Base-by-base conservation (phyloP, 768 basidiomycete species). In the Pleurotus eryngii region DNA sequence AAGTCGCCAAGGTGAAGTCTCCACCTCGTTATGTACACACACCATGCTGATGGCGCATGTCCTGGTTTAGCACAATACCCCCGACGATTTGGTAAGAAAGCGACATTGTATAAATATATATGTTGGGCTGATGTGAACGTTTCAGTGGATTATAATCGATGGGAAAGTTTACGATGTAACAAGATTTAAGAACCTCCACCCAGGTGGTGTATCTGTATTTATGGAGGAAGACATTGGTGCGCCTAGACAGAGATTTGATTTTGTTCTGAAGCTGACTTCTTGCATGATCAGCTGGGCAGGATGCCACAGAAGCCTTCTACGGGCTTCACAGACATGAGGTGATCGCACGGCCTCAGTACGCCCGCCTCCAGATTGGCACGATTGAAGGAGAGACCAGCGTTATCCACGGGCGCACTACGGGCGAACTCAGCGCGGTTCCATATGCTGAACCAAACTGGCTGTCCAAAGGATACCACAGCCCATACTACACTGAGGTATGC, bases 361-460 rank as follows among this genome's bases (percentile, higher is more conserved):
- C 76, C 56, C 79, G 86, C 22, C 73, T 90, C 3, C 79, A 81
- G 61, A 80, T 90, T 57, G 90, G 89, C 38, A 72, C 72, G 7
- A 78, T 92, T 59, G 72, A 81, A 49, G 87, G 82, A 42, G 81
- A 88, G 71, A 70, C 78, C 59, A 77, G 78, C 43, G 65, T 76
- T 48, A 73, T 90, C 46, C 65, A 76, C 53, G 68, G 76, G 20
- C 74, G 72, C 12, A 72, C 70, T 22, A 63, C 74, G 3, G 89
- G 89, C 2, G 74, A 77, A 55, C 66, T 88, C 43, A 87, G 85
- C 62, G 70, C 72, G 59, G 86, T 93, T 1, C 92, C 92, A 0
- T 92, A 90, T 67, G 88, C 81, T 2, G 92, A 94, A 65, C 89
- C 90, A 1, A 84, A 84, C 1, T 92, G 90, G 87, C 72, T 92